phyloP scores from a whole-genome alignment of 805 yeast genomes.

The Metschnikowia aberdeeniae region DNA sequence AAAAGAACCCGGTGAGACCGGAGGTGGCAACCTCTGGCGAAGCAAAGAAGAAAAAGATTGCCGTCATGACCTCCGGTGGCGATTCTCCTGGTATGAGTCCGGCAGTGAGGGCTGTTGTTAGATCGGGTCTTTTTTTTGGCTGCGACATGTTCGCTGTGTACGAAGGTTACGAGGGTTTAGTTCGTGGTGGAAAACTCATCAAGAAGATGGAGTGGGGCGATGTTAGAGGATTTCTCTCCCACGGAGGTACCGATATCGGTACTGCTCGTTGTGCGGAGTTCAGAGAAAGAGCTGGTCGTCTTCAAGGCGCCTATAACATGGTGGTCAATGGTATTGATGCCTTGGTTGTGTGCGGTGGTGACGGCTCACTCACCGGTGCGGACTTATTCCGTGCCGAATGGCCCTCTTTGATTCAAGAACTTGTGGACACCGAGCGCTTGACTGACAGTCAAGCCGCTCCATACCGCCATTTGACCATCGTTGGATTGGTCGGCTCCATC shows the following conservation, averaged over 20 bases:
- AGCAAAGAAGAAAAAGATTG: conserved; percentile 46
- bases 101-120: conserved; percentile 89
- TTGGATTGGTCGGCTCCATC: conserved; percentile 94
- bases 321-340: conserved; percentile 90
- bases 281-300: conserved; percentile 80
- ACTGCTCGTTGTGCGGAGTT: conserved; percentile 91
- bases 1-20: background rate
- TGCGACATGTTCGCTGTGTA: conserved; percentile 89
- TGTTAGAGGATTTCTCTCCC: conserved; percentile 87
- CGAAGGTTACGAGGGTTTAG: conserved; percentile 95
- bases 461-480: conserved; percentile 73
- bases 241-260: conserved; percentile 95
- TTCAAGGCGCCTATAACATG: conserved; percentile 78
- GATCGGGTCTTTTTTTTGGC: conserved; percentile 81
- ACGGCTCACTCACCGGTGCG: conserved; percentile 97
- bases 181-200: conserved; percentile 75
- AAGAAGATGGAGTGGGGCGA: conserved; percentile 87
- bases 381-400: conserved; percentile 91
- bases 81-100: conserved; percentile 99
- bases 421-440: conserved; percentile 52
- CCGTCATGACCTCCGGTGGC: conserved; percentile 98
- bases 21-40: background rate
- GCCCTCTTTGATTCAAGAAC: conserved; percentile 81
- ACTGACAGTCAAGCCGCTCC: conserved; percentile 56
- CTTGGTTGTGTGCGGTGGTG: conserved; percentile 95